Percentiles rank a stretch among this genome's conserved stretches.
Conservation (phyloP, 2,329 filamentous ascomycete species). For the Fusarium albidum region DNA sequence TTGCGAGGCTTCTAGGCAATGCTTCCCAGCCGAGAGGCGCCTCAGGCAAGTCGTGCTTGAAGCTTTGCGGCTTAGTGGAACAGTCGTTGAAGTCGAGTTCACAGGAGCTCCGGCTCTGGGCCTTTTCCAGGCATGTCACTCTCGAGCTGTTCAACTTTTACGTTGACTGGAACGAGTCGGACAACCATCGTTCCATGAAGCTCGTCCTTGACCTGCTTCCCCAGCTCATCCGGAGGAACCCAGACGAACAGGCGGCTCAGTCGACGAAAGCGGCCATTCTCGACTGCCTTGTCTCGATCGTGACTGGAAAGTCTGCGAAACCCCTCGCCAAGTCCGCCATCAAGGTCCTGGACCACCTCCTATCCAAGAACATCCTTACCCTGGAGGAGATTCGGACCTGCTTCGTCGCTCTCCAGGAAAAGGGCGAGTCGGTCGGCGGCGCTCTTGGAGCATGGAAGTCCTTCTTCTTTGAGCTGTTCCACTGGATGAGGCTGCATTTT, state of each 20-base stretch:
- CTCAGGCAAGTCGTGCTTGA: conserved; percentile 64
- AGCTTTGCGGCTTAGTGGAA: conserved; percentile 69
- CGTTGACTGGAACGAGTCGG: conserved; percentile 72
- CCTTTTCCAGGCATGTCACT: conserved; percentile 58
- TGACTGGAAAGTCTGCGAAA: conserved; percentile 67
- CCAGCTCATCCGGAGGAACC: conserved; percentile 60
- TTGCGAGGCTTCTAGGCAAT: conserved; percentile 56
- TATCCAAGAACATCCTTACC: conserved; percentile 66
- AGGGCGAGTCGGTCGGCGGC: conserved; percentile 7
- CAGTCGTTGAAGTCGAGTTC: conserved; percentile 62
- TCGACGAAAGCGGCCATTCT: conserved; percentile 57
- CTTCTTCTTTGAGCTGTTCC: conserved; percentile 58
- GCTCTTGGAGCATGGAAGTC: conserved; percentile 56
- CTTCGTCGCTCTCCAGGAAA: conserved; percentile 52
- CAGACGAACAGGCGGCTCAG: conserved; percentile 47
- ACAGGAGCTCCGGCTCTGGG: conserved; percentile 54
- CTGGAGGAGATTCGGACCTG: conserved; percentile 54
- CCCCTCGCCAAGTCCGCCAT: conserved; percentile 75
- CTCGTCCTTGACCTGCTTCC: conserved; percentile 67
- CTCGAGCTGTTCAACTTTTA: conserved; percentile 67
- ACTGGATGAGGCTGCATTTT: conserved; percentile 65
- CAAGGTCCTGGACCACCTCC: conserved; percentile 70
- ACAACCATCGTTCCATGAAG: conserved; percentile 70
- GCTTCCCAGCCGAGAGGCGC: conserved; percentile 62
- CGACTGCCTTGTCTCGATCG: conserved; percentile 63